phyloP scores from a whole-genome alignment of 305 asterid genomes.

The Rubia occidens region DNA sequence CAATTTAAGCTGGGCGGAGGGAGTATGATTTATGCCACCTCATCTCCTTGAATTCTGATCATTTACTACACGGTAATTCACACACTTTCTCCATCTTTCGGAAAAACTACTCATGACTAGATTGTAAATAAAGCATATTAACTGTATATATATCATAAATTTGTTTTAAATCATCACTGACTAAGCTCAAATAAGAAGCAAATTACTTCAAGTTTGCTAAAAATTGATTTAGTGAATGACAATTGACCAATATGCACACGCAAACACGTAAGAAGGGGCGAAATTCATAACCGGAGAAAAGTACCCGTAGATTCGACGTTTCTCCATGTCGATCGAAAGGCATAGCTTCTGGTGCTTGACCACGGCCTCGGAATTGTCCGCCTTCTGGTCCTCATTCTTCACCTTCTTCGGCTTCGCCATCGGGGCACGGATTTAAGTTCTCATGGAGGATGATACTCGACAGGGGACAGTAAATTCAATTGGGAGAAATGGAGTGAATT shows the following conservation, averaged over 20 bases:
- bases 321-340: constrained; percentile 81
- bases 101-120: background rate
- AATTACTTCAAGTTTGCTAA: background rate
- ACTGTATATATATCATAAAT: background rate
- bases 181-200: background rate
- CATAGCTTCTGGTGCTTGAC: constrained; percentile 96
- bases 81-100: background rate
- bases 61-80: background rate
- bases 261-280: background rate
- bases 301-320: constrained; percentile 80
- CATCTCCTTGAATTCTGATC: background rate
- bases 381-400: constrained; percentile 83
- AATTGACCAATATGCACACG: background rate
- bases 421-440: background rate
- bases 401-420: constrained; percentile 93
- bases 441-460: background rate
- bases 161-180: background rate
- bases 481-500: constrained; percentile 14
- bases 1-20: no score
- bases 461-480: background rate
- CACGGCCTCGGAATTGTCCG: constrained; percentile 78
- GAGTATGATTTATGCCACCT: background rate
- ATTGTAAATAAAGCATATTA: no score
- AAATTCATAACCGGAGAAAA: constrained; percentile 7
- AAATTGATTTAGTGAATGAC: background rate